These are phyloP conservation scores for Trichophyton simii DNA, from an alignment of 2,329 filamentous ascomycete genomes.

Conservation along the genomic window DNA sequence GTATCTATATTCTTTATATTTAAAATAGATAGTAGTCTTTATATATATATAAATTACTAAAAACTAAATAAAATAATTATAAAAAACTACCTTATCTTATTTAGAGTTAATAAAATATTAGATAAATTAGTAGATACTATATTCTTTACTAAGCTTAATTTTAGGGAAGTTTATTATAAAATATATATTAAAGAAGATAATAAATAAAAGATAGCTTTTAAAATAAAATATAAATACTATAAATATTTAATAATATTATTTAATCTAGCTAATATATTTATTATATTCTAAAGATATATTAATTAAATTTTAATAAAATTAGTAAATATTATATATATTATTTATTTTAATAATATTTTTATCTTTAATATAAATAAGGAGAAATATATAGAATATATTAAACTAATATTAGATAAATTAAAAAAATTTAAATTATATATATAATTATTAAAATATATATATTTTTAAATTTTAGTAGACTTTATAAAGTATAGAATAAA, in stretches of 20 bases:
- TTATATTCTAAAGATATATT: conserved; percentile 12
- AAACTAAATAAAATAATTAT: conserved; percentile 20
- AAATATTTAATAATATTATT: conserved; percentile 22
- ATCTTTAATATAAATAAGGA: conserved; percentile 6
- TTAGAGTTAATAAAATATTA: conserved; percentile 17
- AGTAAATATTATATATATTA: conserved; percentile 10
- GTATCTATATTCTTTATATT: neutral
- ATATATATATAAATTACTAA: conserved; percentile 22
- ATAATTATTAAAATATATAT: no score
- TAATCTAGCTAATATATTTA: conserved; percentile 15
- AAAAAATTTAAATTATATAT: no score
- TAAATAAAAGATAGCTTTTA: conserved; percentile 11
- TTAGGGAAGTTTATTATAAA: conserved; percentile 16
- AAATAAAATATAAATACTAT: conserved; percentile 16
- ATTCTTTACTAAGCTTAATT: conserved; percentile 17
- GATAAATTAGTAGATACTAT: conserved; percentile 12
- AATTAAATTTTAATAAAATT: neutral
- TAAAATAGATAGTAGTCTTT: neutral
- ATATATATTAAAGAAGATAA: conserved; percentile 17
- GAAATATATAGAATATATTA: no score
- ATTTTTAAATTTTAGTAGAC: no score
- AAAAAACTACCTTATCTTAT: conserved; percentile 22
- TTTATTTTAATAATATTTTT: conserved; percentile 7
- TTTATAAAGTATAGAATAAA: no score
- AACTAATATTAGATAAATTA: no score